Base-by-base conservation (phyloP, 1,284 basidiomycete genomes). In the Neonothopanus nambi region DNA sequence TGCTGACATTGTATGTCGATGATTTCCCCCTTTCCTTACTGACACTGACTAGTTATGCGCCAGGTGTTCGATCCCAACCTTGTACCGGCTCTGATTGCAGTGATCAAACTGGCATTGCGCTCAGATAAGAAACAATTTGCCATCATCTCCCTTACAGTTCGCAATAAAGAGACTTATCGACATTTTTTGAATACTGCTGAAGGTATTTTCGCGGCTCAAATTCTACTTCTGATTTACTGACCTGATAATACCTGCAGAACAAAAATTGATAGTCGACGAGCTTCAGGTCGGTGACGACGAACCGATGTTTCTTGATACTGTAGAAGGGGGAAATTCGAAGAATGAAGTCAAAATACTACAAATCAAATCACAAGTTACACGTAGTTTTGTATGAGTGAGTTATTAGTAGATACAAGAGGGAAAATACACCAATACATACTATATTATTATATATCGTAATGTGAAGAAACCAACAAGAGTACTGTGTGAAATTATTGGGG, bases 41-140 rank as follows among this genome's bases (percentile, higher is more conserved):
- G 37, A 20, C 26, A 20, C 28, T 54, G 17, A 39, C 20, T 17
- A 38, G 21, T 24, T n/a, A 21, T 38, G 20, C 2, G 21, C 28
- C 50, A 91, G 89, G 80, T 88, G 3, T 91, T 86, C 60, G 86
- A 90, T 60, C 83, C 85, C 3, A 67, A 66, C 11, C 72, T 89
- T 41, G 78, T 90, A 37, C 76, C 79, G 5, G 69, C 83, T 0
- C 72, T 91, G 3, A 73, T 84, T 1, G 69, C 73, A 3, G 77
- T 79, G 2, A 65, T 91, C 6, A 62, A 59, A 45, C 61, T 83
- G n/a, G 74, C 75, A n/a, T 67, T 43, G 17, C 51, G 33, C 15
- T 26, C 13, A 5, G 55, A 30, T 5, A 47, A 48, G 21, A 49
- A 11, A 24, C 56, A 55, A 40, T 59, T 58, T 9, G 83, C 80